Conservation (phyloP, 2,329 filamentous ascomycete genomes). For the Raffaelea arxii region DNA sequence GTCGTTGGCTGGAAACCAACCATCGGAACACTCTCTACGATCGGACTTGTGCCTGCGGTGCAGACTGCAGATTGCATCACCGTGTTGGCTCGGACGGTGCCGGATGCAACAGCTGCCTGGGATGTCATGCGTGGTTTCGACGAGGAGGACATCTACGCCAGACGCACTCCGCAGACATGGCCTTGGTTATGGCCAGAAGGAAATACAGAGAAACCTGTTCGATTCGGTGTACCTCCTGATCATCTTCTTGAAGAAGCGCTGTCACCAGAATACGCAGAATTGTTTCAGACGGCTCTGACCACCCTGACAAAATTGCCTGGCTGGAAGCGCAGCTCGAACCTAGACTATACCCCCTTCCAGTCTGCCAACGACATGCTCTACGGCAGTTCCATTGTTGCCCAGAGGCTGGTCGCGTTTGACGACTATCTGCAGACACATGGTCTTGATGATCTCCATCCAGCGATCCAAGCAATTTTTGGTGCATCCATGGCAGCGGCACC, state of each 20-base stretch:
- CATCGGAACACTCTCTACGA: constrained; percentile 35
- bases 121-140: neutral
- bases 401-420: constrained; percentile 23
- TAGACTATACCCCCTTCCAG: constrained; percentile 35
- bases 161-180: neutral
- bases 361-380: constrained; percentile 40
- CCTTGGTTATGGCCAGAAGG: neutral
- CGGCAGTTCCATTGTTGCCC: constrained; percentile 38
- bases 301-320: constrained; percentile 11
- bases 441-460: constrained; percentile 25
- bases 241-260: neutral
- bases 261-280: neutral
- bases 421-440: neutral
- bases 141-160: neutral
- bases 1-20: constrained; percentile 41
- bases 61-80: neutral
- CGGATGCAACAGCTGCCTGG: constrained; percentile 18
- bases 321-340: constrained; percentile 17
- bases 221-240: neutral
- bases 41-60: constrained; percentile 23
- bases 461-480: constrained; percentile 21
- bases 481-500: neutral
- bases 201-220: neutral
- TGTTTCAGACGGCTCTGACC: constrained; percentile 11
- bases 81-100: constrained; percentile 8